phyloP scores from a whole-genome alignment of 2,329 filamentous ascomycete species.

The Fusarium anguioides region DNA sequence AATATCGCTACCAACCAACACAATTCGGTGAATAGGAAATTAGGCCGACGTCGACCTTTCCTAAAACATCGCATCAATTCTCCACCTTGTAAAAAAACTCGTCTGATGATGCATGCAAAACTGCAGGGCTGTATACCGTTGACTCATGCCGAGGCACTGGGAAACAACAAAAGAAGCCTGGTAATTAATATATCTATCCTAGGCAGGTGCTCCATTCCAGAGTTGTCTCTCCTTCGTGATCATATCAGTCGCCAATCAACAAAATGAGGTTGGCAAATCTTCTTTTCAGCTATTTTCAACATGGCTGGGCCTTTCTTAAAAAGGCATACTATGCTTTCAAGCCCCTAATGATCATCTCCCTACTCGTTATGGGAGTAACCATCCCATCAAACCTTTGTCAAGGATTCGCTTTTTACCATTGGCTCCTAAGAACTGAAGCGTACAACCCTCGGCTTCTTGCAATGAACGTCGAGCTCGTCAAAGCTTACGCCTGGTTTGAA shows the following conservation, averaged over 20 bases:
- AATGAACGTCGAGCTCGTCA: not conserved
- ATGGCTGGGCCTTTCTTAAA: not conserved
- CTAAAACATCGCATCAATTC: not conserved
- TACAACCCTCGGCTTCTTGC: accelerated
- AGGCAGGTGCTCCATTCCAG: no score
- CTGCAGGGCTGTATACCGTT: not conserved
- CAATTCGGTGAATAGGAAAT: not conserved
- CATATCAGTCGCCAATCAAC: not conserved
- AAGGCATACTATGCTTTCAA: not conserved
- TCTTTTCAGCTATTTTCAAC: not conserved
- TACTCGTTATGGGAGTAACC: not conserved
- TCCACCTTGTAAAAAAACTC: not conserved
- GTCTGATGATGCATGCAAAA: not conserved
- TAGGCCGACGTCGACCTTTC: not conserved
- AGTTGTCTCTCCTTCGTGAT: not conserved
- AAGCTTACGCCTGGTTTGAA: not conserved
- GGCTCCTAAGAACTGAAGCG: accelerated
- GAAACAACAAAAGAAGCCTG: no score
- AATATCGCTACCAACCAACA: no score
- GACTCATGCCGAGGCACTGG: no score
- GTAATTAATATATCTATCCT: no score
- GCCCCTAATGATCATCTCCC: not conserved
- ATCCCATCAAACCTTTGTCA: not conserved
- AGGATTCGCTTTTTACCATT: not conserved
- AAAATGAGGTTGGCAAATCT: not conserved